These are phyloP conservation scores for Triticum dicoccoides DNA, from an alignment of 176 grass and related monocot genomes.

Conservation along the genomic window DNA sequence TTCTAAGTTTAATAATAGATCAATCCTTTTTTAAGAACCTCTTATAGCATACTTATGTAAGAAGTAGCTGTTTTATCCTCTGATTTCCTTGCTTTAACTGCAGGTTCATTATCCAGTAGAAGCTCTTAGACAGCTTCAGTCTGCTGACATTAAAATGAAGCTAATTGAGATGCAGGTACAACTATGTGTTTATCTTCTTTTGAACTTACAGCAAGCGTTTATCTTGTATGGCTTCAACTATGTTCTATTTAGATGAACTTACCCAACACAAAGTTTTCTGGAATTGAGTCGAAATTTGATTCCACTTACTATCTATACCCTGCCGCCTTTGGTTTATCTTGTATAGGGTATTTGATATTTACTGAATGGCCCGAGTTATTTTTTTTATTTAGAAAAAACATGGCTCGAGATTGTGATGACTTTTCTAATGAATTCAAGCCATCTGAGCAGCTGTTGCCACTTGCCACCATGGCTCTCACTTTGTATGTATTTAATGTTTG, in stretches of 20 bases:
- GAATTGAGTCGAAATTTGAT: neutral
- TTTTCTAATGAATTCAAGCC: neutral
- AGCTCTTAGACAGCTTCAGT: slow-evolving; percentile 67
- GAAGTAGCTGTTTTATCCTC: neutral
- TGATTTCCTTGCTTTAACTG: slow-evolving; percentile 24
- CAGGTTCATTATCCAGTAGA: slow-evolving; percentile 93
- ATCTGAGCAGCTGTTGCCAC: neutral
- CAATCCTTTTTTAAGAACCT: neutral
- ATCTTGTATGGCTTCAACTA: slow-evolving; percentile 13
- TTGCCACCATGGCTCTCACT: slow-evolving; percentile 18
- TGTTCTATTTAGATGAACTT: neutral
- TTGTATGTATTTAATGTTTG: slow-evolving; percentile 23
- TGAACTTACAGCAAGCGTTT: neutral
- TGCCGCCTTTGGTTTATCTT: neutral
- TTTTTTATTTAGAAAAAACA: neutral
- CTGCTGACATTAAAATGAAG: slow-evolving; percentile 51
- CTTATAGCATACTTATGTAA: slow-evolving; percentile 7
- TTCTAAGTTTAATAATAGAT: neutral
- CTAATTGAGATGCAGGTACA: slow-evolving; percentile 82
- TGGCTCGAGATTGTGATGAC: neutral
- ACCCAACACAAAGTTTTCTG: neutral
- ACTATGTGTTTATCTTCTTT: neutral
- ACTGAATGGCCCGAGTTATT: neutral
- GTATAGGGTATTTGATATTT: neutral
- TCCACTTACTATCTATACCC: slow-evolving; percentile 8